These are phyloP conservation scores for Sporothrix globosa DNA, from an alignment of 2,329 filamentous ascomycete genomes.

Conservation along the genomic window DNA sequence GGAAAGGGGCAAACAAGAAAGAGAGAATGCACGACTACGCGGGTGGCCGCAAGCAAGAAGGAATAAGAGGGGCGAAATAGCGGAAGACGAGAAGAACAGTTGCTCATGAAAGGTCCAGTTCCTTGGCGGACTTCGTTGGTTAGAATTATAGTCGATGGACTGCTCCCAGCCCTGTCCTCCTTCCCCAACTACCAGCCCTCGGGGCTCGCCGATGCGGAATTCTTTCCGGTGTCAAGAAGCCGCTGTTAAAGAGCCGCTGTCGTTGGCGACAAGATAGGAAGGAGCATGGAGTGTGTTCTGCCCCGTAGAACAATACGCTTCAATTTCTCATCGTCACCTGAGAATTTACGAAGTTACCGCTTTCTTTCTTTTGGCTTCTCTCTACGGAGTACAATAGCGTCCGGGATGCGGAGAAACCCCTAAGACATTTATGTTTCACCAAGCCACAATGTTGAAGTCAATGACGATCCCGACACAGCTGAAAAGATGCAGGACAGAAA, in stretches of 20 bases:
- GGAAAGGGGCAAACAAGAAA: background rate
- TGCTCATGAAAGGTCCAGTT: background rate
- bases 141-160: background rate
- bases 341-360: no score
- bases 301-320: no score
- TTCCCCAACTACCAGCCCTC: background rate
- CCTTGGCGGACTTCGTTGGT: conserved; percentile 7
- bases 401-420: background rate
- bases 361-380: background rate
- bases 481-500: conserved; percentile 5
- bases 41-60: background rate
- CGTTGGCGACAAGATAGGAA: background rate
- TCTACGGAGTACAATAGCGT: background rate
- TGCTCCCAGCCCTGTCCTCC: background rate
- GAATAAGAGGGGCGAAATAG: background rate
- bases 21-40: background rate
- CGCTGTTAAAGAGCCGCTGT: background rate
- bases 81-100: background rate
- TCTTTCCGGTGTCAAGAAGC: background rate
- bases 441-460: conserved; percentile 16
- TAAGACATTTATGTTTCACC: conserved; percentile 20
- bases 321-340: no score
- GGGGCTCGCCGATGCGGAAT: conserved; percentile 13
- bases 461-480: conserved; percentile 22
- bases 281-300: background rate